Evolutionary conservation across 495 filamentous ascomycete genomes (phyloP), one percentile per base, ranked within the genome.

Genomic region (Cryomyces minteri): DNA sequence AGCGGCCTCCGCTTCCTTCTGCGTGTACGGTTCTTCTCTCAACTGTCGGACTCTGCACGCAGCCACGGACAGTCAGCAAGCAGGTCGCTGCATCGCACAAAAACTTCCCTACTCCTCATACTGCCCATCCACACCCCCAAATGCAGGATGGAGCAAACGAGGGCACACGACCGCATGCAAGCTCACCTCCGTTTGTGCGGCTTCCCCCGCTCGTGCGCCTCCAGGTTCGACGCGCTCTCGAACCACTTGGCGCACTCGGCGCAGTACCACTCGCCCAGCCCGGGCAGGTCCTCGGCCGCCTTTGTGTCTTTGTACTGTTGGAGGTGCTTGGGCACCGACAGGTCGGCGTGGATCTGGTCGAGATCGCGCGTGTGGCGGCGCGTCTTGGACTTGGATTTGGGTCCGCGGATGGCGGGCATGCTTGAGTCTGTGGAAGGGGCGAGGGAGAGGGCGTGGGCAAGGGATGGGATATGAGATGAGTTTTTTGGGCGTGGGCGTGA

Each of bases 161-260:
- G 7, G 29, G 28, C 6, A 32, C 31, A 33, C 5, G 43, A 30
- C 37, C 37, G 6, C 31, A 40, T n/a, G 14, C 10, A 37, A n/a
- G 65, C 69, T 50, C 56, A 93, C 88, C 81, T 79, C 67, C 84
- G 72, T 71, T 86, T 94, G 62, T 98, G 88, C 36, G 77, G 79
- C 66, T 94, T 98, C 47, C 88, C 86, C 63, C 81, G 84, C 32
- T 64, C 67, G 60, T 98, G 90, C 30, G 71, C 64, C 30, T 74
- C 68, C 48, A 93, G 65, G 54, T 79, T 90, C 53, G 74, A 62
- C 43, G 92, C 85, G 44, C 76, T 80, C 63, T 95, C 90, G 60
- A 88, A 95, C 79, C 82, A 95, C 66, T 93, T 95, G 36, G 87
- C 77, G 56, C 88, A 98, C 64, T 93, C 83, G n/a, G 81, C 68